Evolutionary conservation across 2,329 filamentous ascomycete genomes (phyloP), one percentile per base, ranked within the genome.

Genomic region (Fusarium neocosmosporiellum): DNA sequence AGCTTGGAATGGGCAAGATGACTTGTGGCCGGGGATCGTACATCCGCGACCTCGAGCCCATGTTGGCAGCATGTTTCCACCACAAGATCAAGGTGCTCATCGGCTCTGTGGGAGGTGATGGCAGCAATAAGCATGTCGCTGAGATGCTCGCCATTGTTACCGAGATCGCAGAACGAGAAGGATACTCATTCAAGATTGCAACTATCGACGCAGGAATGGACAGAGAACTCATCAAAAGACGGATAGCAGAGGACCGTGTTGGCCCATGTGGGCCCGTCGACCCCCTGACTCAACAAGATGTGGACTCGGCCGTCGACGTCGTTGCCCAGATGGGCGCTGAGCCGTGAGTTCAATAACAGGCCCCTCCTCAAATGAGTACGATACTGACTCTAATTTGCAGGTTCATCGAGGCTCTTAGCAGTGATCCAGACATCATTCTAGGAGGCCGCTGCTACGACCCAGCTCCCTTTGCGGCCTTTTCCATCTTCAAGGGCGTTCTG

Each of bases 71-170:
- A 50, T 67, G 39, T 4, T 48, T 70, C 27, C 71, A 76, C 20
- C 57, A 74, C 50, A 75, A 73, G 41, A 67, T 76, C 64, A 77
- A 77, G 57, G 65, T 78, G 18, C 39, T 76, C 14, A 81, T 85
- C 5, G 75, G 80, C 2, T 85, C 83, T 3, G 83, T 78, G 2
- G 84, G 84, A 3, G 84, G 84, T 1, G 84, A 84, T 80, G 77
- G 74, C 18, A 75, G 71, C 31, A 79, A 83, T 59, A 76, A 68
- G 4, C 84, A 85, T 70, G 84, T 86, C 2, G 71, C 80, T 14
- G 80, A 81, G 50, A 81, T 84, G 73, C 43, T 83, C 0, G 78
- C 79, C 1, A 82, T 86, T 39, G 78, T 86, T 13, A 58, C 70
- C 4, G 81, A 83, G 18, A 80, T 83, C 41, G 73, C 79, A 4